A percentile compares a stretch with the other conserved stretches of the same genome.
phyloP scores from a whole-genome alignment of 805 yeast genomes.

The Teunomyces cretensis region DNA sequence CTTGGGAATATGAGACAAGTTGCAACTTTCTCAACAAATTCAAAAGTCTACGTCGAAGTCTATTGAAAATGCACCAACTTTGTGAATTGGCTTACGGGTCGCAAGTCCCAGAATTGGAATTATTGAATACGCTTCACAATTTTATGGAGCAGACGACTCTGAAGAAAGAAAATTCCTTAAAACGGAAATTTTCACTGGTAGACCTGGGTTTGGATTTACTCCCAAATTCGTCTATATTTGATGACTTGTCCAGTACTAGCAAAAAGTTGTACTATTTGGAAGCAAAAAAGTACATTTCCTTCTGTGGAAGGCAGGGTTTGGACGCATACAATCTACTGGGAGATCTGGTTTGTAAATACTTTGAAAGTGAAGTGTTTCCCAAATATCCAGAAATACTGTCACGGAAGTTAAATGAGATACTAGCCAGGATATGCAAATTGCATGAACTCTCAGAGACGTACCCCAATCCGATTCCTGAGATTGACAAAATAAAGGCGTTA shows the following conservation, averaged over 20 bases:
- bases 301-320: neutral
- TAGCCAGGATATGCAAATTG: neutral
- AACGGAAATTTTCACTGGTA: neutral
- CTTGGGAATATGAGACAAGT: neutral
- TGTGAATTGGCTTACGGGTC: slow-evolving; percentile 1
- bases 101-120: neutral
- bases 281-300: neutral
- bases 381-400: neutral
- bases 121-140: neutral
- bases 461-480: neutral
- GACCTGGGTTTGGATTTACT: neutral
- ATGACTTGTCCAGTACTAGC: neutral
- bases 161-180: neutral
- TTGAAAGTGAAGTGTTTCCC: neutral
- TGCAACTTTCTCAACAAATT: neutral
- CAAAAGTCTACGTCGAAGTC: slow-evolving; percentile 6
- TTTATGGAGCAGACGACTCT: neutral
- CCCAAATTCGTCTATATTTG: neutral
- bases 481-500: neutral
- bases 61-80: slow-evolving; percentile 4
- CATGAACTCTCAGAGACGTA: neutral
- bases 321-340: neutral
- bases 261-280: slow-evolving; percentile 1
- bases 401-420: neutral
- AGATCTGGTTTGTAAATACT: neutral